Conservation (phyloP, 2,329 filamentous ascomycete species). For the Aureobasidium subglaciale region DNA sequence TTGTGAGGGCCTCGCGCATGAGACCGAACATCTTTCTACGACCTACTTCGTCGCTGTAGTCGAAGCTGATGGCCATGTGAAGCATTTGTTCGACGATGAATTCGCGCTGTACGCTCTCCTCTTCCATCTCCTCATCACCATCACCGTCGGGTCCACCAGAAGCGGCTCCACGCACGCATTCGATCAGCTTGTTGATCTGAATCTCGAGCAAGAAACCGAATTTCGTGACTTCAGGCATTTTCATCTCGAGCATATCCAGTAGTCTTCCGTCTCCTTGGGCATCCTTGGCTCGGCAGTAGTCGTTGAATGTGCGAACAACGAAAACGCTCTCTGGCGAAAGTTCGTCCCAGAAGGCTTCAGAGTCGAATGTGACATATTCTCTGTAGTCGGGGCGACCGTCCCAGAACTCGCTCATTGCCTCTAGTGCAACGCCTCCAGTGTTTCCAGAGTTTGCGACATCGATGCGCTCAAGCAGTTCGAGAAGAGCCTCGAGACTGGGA, state of each 20-base stretch:
- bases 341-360: conserved; percentile 69
- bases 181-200: conserved; percentile 64
- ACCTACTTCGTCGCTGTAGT: conserved; percentile 97
- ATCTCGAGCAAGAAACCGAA: conserved; percentile 80
- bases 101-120: conserved; percentile 82
- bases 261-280: conserved; percentile 56
- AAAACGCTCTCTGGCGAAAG: conserved; percentile 82
- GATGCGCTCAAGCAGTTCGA: conserved; percentile 88
- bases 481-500: conserved; percentile 72
- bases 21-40: conserved; percentile 92
- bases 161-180: conserved; percentile 52
- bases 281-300: conserved; percentile 63
- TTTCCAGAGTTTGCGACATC: conserved; percentile 85
- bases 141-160: conserved; percentile 40
- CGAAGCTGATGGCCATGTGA: conserved; percentile 82
- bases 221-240: conserved; percentile 88
- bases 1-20: conserved; percentile 75
- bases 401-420: conserved; percentile 97
- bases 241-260: conserved; percentile 75
- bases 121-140: conserved; percentile 60
- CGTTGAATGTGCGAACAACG: conserved; percentile 85
- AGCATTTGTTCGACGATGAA: conserved; percentile 95
- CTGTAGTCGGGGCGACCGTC: conserved; percentile 79
- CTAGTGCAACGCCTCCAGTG: conserved; percentile 81
- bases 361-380: conserved; percentile 61